Evolutionary conservation across 1,284 basidiomycete species (phyloP).

Genomic region (Ceratobasidium sp.): DNA sequence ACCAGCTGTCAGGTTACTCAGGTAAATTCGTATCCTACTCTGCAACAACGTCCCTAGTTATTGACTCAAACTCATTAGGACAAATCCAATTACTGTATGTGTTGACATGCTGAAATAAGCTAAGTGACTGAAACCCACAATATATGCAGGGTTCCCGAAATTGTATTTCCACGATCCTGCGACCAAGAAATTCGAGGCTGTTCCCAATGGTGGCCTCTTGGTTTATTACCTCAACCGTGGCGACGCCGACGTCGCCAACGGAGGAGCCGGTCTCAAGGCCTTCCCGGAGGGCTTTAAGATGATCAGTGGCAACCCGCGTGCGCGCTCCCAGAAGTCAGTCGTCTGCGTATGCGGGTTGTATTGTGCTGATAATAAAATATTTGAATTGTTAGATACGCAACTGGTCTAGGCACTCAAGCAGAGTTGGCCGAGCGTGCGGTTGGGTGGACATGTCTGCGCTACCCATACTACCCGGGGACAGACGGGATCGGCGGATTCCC

Average conservation of each 20-base stretch:
- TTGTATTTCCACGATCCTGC: conserved; percentile 61
- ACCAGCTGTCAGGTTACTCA: conserved; percentile 56
- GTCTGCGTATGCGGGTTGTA: neutral
- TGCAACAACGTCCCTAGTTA: neutral
- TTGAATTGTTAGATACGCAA: neutral
- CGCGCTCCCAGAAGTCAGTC: conserved; percentile 58
- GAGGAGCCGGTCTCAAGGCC: conserved; percentile 59
- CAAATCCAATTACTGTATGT: conserved; percentile 57
- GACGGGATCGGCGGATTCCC: conserved; percentile 57
- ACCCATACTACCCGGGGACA: conserved; percentile 53
- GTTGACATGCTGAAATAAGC: neutral
- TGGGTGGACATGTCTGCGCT: conserved; percentile 62
- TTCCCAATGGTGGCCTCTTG: conserved; percentile 55
- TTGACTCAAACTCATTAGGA: conserved; percentile 55
- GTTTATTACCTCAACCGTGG: conserved; percentile 64
- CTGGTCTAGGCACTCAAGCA: conserved; percentile 43
- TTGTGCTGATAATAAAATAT: neutral
- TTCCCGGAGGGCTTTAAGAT: conserved; percentile 66
- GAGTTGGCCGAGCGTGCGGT: conserved; percentile 62
- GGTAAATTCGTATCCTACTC: neutral
- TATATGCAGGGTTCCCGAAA: conserved; percentile 59
- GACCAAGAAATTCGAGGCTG: conserved; percentile 57
- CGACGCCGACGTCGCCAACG: conserved; percentile 57
- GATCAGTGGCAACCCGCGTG: conserved; percentile 61
- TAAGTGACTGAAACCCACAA: neutral